These are phyloP conservation scores for Mrakiaceae sp. DNA, from an alignment of 1,284 basidiomycete species.

Conservation along the genomic window DNA sequence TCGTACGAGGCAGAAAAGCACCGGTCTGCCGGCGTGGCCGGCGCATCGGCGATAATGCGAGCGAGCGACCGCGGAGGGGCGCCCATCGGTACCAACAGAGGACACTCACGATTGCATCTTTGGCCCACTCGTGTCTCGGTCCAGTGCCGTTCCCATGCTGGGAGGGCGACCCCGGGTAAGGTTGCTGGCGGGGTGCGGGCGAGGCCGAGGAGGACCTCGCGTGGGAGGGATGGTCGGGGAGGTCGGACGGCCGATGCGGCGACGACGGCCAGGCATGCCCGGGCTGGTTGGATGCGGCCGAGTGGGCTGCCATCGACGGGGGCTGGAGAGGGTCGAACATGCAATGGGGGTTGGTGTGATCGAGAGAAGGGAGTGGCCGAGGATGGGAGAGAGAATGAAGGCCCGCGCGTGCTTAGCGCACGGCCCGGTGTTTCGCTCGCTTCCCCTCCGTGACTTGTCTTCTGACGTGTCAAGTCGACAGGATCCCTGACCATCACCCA, in stretches of 20 bases:
- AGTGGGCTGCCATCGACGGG: no score
- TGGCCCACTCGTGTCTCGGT: neutral
- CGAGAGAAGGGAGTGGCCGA: no score
- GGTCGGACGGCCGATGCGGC: conserved; percentile 11
- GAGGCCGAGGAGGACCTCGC: neutral
- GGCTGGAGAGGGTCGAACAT: conserved; percentile 11
- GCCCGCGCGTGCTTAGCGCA: no score
- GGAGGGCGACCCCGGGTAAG: neutral
- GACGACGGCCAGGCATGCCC: conserved; percentile 10
- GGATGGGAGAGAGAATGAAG: no score
- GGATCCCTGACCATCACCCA: no score
- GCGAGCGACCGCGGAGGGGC: neutral
- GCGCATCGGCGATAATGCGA: neutral
- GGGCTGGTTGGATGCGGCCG: neutral
- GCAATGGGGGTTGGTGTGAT: no score
- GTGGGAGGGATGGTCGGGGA: conserved; percentile 12
- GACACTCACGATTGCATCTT: neutral
- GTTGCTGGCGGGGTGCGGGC: conserved; percentile 8
- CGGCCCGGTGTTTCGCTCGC: no score
- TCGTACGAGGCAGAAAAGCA: no score
- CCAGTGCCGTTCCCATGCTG: neutral
- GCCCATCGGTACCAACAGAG: no score
- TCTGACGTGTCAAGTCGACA: no score
- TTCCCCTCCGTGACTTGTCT: no score
- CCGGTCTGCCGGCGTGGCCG: no score